Evolutionary conservation across 129 eudicot species (phyloP).

Genomic region (sunflower (Helianthus annuus)): DNA sequence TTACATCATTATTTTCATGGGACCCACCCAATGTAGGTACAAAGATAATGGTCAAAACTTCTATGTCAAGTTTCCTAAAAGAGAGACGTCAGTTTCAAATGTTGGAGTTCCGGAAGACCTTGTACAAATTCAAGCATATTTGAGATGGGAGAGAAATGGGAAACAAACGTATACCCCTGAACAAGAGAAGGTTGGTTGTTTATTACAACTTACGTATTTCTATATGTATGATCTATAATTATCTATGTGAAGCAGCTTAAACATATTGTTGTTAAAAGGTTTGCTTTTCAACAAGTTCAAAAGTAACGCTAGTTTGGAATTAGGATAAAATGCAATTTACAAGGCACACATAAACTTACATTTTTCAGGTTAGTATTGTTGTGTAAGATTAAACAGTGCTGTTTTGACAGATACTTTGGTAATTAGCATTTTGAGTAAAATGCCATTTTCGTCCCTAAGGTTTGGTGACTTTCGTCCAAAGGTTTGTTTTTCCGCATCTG

Average conservation of each 20-base stretch:
- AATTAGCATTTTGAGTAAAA: neutral
- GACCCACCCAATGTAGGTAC: slow-evolving; percentile 47
- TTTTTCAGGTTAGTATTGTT: neutral
- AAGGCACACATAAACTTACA: neutral
- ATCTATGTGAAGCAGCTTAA: slow-evolving; percentile 13
- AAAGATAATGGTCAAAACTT: slow-evolving; percentile 81
- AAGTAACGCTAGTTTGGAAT: slow-evolving; percentile 12
- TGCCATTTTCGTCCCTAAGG: too few species aligned
- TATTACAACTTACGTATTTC: slow-evolving; percentile 7
- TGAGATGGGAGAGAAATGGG: slow-evolving; percentile 98
- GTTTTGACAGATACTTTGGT: neutral
- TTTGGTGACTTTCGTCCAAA: too few species aligned
- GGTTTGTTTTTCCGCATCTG: too few species aligned
- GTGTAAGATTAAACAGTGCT: slow-evolving; percentile 10
- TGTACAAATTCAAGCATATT: slow-evolving; percentile 91
- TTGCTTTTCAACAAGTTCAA: slow-evolving; percentile 11
- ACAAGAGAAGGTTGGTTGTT: slow-evolving; percentile 72
- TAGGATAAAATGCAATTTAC: slow-evolving; percentile 12
- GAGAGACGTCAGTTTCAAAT: slow-evolving; percentile 36
- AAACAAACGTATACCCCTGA: slow-evolving; percentile 91
- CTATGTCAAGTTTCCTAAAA: slow-evolving; percentile 47
- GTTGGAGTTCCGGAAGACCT: slow-evolving; percentile 85
- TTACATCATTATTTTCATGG: slow-evolving; percentile 5
- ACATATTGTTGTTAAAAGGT: slow-evolving; percentile 4
- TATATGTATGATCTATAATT: neutral